These are phyloP conservation scores for Termitomyces sp. DNA, from an alignment of 768 basidiomycete genomes.

Conservation along the genomic window DNA sequence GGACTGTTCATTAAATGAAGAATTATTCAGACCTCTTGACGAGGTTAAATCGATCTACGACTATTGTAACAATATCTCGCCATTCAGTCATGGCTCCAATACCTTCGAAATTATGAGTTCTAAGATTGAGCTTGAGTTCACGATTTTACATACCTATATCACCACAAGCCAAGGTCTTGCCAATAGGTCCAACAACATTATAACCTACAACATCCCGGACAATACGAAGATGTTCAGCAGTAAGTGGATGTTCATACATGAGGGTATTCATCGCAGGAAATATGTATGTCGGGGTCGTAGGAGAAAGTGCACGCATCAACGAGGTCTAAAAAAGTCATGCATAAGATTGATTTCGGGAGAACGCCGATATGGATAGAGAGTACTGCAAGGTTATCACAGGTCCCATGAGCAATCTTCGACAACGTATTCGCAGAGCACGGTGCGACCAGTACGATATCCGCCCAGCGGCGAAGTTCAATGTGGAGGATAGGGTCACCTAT, in stretches of 20 bases:
- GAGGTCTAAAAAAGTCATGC: constrained; percentile 57
- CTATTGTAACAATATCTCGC: constrained; percentile 79
- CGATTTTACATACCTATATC: constrained; percentile 67
- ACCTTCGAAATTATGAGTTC: constrained; percentile 40
- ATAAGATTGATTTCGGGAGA: neutral
- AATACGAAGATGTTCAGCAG: constrained; percentile 74
- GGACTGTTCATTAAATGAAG: neutral
- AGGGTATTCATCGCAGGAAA: constrained; percentile 99
- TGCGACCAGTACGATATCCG: constrained; percentile 90
- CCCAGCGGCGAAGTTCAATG: constrained; percentile 93
- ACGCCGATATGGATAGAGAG: neutral
- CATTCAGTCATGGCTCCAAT: constrained; percentile 97
- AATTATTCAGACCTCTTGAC: neutral
- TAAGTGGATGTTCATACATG: constrained; percentile 96
- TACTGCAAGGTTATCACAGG: constrained; percentile 90
- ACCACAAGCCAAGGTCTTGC: constrained; percentile 87
- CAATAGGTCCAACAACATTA: constrained; percentile 80
- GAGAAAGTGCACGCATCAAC: constrained; percentile 78
- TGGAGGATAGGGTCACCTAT: constrained; percentile 93
- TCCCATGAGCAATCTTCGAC: constrained; percentile 84
- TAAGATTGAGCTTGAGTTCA: no score
- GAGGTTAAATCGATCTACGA: constrained; percentile 53
- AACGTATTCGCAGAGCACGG: constrained; percentile 98
- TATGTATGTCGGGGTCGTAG: constrained; percentile 81
- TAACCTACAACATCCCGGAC: constrained; percentile 78